phyloP scores from a whole-genome alignment of 2,329 filamentous ascomycete species.

The Hypoxylon sp. region DNA sequence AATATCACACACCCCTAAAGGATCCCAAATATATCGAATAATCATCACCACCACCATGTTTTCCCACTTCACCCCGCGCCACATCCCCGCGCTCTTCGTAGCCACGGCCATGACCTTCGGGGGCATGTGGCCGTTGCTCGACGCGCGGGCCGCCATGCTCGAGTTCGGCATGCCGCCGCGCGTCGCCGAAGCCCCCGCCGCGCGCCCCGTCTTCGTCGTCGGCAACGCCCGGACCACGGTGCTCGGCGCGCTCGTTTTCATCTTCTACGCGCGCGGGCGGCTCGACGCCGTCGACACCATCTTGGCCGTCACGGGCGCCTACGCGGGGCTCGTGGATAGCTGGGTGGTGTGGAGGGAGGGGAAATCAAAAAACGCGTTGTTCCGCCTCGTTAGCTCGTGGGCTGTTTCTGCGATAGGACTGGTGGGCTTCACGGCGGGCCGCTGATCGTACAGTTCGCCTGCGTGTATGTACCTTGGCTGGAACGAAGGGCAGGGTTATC shows the following conservation, averaged over 20 bases:
- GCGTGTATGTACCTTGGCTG: no score
- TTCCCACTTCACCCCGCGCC: no score
- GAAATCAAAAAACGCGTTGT: conserved; percentile 30
- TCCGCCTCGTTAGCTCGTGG: conserved; percentile 38
- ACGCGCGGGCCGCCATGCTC: conserved; percentile 41
- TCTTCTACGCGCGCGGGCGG: conserved; percentile 42
- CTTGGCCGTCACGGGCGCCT: conserved; percentile 41
- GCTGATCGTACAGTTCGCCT: neutral
- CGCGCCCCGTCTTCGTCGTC: conserved; percentile 39
- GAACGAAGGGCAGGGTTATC: no score
- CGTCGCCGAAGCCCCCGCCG: conserved; percentile 37
- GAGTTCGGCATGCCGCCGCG: conserved; percentile 45
- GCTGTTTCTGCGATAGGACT: conserved; percentile 30
- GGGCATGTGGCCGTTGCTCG: conserved; percentile 44
- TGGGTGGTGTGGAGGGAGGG: conserved; percentile 46
- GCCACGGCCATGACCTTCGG: conserved; percentile 27
- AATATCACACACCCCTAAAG: no score
- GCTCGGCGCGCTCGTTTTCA: conserved; percentile 41
- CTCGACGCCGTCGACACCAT: conserved; percentile 40
- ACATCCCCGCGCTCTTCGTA: no score
- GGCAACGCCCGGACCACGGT: conserved; percentile 42
- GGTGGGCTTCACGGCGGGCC: conserved; percentile 19
- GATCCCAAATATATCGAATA: no score
- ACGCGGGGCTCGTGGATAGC: conserved; percentile 46
- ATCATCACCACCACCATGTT: no score